Evolutionary conservation across 2,329 filamentous ascomycete species (phyloP).

Genomic region (Cytospora piceae): DNA sequence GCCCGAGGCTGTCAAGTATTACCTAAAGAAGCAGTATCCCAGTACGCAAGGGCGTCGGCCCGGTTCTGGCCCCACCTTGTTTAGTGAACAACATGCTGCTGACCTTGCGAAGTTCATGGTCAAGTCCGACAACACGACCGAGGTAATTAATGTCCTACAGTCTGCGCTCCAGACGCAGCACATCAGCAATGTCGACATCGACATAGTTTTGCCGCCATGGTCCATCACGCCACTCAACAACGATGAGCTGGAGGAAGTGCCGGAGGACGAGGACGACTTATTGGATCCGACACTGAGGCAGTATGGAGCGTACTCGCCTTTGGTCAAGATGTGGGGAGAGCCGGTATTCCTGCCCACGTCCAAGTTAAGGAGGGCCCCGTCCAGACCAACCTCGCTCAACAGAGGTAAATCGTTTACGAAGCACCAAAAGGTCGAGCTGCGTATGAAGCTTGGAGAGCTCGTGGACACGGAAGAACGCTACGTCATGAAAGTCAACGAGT

Average conservation of each 20-base stretch:
- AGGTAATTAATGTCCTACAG: conserved; percentile 74
- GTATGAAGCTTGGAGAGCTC: conserved; percentile 87
- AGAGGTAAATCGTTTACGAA: conserved; percentile 76
- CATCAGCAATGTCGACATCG: conserved; percentile 83
- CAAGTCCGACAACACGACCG: conserved; percentile 74
- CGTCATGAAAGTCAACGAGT: conserved; percentile 81
- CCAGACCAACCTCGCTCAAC: conserved; percentile 80
- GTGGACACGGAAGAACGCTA: conserved; percentile 95
- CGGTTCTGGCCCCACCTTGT: conserved; percentile 70
- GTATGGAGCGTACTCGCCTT: conserved; percentile 76
- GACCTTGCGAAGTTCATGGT: conserved; percentile 85
- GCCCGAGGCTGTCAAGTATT: conserved; percentile 73
- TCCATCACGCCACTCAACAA: conserved; percentile 69
- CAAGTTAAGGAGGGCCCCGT: conserved; percentile 81
- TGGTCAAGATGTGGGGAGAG: conserved; percentile 81
- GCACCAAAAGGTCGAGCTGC: conserved; percentile 80
- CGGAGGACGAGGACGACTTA: conserved; percentile 67
- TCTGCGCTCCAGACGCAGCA: conserved; percentile 80
- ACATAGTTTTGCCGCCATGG: conserved; percentile 81
- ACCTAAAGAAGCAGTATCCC: conserved; percentile 64
- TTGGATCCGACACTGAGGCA: conserved; percentile 66
- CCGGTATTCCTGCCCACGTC: conserved; percentile 86
- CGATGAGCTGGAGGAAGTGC: conserved; percentile 62
- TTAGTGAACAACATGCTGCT: conserved; percentile 90
- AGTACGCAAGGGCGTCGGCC: conserved; percentile 59